These are phyloP conservation scores for Elsinoe necatrix DNA, from an alignment of 2,329 filamentous ascomycete species.

Conservation along the genomic window DNA sequence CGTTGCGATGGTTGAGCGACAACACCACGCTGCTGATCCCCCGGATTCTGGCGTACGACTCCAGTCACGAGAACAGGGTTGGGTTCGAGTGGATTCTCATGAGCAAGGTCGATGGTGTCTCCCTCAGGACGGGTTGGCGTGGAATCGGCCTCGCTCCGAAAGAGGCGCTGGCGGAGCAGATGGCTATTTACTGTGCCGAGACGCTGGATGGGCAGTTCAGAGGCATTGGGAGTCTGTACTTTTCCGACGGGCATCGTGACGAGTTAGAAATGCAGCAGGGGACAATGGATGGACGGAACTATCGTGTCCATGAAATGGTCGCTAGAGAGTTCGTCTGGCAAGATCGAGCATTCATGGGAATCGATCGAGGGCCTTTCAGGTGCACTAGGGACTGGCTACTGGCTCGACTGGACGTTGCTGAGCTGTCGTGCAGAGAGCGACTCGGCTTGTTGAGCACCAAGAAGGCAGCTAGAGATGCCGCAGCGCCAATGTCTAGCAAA, in stretches of 20 bases:
- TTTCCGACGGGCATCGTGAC: background rate
- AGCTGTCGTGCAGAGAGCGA: background rate
- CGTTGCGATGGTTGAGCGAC: background rate
- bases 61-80: background rate
- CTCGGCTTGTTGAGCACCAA: background rate
- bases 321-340: background rate
- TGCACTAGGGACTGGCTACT: background rate
- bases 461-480: background rate
- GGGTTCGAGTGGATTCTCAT: constrained; percentile 2
- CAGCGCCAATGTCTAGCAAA: no score
- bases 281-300: background rate
- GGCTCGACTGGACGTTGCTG: background rate
- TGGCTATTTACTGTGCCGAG: background rate
- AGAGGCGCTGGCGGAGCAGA: background rate
- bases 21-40: background rate
- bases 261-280: background rate
- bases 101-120: background rate
- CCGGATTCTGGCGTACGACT: background rate
- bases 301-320: background rate
- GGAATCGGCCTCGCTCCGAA: background rate
- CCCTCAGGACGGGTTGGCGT: background rate
- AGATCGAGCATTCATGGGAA: background rate
- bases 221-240: background rate
- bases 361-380: background rate
- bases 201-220: background rate